A percentile compares a stretch with the other conserved stretches of the same genome.
Evolutionary conservation across 345 rosid species (phyloP).

Genomic region (Tarenaya hassleriana): DNA sequence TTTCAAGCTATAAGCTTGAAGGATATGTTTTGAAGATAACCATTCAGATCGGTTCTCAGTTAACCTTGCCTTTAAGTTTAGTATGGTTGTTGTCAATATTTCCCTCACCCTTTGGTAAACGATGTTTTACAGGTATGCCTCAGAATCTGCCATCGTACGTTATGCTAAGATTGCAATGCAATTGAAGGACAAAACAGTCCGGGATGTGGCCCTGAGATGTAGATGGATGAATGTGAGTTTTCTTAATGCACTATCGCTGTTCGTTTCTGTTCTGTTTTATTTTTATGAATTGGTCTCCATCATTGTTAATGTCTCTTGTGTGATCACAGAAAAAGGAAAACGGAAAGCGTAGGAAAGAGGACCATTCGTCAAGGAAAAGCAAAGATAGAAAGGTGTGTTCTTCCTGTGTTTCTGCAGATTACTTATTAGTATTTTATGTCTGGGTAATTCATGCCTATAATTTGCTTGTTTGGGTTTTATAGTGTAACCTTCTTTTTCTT

Average conservation of each 20-base stretch:
- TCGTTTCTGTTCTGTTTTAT: slow-evolving; percentile 1
- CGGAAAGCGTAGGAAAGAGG: slow-evolving; percentile 80
- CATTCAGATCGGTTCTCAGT: not conserved
- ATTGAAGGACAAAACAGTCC: slow-evolving; percentile 66
- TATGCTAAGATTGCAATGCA: slow-evolving; percentile 81
- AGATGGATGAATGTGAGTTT: slow-evolving; percentile 76
- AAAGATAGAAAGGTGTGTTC: slow-evolving; percentile 70
- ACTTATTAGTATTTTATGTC: slow-evolving; percentile 4
- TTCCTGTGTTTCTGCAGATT: not conserved
- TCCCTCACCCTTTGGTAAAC: not conserved
- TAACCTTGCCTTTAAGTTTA: not conserved
- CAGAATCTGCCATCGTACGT: slow-evolving; percentile 50
- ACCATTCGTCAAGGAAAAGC: slow-evolving; percentile 64
- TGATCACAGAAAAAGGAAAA: slow-evolving; percentile 67
- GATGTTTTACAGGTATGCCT: slow-evolving; percentile 42
- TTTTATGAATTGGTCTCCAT: slow-evolving; percentile 9
- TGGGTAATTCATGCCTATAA: not conserved
- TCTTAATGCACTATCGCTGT: not conserved
- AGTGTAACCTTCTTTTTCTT: slow-evolving; percentile 6
- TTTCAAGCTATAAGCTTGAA: not conserved
- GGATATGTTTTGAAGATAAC: slow-evolving; percentile 6
- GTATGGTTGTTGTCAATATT: not conserved
- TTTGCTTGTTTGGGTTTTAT: not conserved
- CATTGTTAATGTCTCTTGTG: slow-evolving; percentile 1
- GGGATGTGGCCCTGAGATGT: slow-evolving; percentile 79